These are phyloP conservation scores for Sporothrix phasma DNA, from an alignment of 2,329 filamentous ascomycete species.

Conservation along the genomic window DNA sequence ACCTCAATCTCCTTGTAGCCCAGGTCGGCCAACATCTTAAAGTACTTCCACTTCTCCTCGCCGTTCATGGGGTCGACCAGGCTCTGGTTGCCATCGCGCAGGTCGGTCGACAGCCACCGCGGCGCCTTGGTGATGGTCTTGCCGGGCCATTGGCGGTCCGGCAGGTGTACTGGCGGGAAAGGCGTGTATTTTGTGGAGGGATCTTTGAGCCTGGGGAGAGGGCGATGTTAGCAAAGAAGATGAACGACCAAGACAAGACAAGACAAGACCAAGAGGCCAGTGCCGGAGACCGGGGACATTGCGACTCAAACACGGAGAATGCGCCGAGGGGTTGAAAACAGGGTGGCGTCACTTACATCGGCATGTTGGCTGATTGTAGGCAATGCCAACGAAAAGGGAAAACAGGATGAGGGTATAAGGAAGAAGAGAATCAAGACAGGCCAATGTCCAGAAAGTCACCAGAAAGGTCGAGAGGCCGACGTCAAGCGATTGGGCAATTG, in stretches of 20 bases:
- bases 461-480: background rate
- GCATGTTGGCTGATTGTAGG: conserved; percentile 10
- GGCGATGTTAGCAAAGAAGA: no score
- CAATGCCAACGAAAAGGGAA: background rate
- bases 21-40: conserved; percentile 83
- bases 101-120: conserved; percentile 80
- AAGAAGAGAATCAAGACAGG: background rate
- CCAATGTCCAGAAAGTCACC: background rate
- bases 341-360: conserved; percentile 10
- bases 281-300: background rate
- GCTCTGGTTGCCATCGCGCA: conserved; percentile 90
- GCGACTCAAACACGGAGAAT: background rate
- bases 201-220: conserved; percentile 52
- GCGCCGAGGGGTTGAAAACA: background rate
- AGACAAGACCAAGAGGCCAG: background rate
- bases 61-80: conserved; percentile 91
- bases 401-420: background rate
- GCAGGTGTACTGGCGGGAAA: conserved; percentile 57
- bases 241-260: no score
- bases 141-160: conserved; percentile 71
- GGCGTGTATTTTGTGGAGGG: conserved; percentile 67
- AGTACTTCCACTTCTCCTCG: conserved; percentile 90
- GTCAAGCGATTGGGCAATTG: background rate
- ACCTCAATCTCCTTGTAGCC: conserved; percentile 98
- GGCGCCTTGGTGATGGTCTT: conserved; percentile 76